Conservation (phyloP, 306 rosid genomes). For the Acacia confusa region DNA sequence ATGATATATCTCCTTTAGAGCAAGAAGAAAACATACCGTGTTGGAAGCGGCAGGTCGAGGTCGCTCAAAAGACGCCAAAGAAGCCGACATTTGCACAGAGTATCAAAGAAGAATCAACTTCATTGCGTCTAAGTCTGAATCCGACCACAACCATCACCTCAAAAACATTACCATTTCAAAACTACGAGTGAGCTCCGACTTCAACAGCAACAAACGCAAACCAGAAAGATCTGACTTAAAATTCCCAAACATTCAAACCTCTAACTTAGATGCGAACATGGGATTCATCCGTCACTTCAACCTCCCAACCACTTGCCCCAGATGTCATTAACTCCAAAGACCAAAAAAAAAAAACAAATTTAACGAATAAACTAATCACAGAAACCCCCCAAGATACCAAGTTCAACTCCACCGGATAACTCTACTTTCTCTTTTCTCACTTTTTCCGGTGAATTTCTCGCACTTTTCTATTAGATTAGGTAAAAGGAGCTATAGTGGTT, state of each 20-base stretch:
- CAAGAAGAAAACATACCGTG: conserved; percentile 53
- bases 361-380: neutral
- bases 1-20: conserved; percentile 34
- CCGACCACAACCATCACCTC: conserved; percentile 23
- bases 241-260: conserved; percentile 19
- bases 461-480: conserved; percentile 56
- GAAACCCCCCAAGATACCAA: conserved; percentile 1
- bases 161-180: conserved; percentile 37
- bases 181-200: conserved; percentile 23
- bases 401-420: conserved; percentile 1
- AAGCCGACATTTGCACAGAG: conserved; percentile 76
- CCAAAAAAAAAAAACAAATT: neutral
- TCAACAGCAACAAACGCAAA: conserved; percentile 25
- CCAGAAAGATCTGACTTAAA: conserved; percentile 49
- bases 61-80: conserved; percentile 86
- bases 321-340: neutral
- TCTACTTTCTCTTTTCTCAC: conserved; percentile 1
- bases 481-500: conserved; percentile 54
- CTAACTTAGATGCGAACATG: conserved; percentile 12
- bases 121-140: conserved; percentile 43
- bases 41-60: conserved; percentile 74
- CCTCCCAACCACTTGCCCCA: conserved; percentile 15
- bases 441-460: conserved; percentile 30
- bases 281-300: conserved; percentile 29
- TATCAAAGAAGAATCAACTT: conserved; percentile 33